Percentiles rank a stretch among this genome's conserved stretches.
These are phyloP conservation scores for Yamadazyma conglobata DNA, from an alignment of 1,139 yeast species.

Conservation along the genomic window DNA sequence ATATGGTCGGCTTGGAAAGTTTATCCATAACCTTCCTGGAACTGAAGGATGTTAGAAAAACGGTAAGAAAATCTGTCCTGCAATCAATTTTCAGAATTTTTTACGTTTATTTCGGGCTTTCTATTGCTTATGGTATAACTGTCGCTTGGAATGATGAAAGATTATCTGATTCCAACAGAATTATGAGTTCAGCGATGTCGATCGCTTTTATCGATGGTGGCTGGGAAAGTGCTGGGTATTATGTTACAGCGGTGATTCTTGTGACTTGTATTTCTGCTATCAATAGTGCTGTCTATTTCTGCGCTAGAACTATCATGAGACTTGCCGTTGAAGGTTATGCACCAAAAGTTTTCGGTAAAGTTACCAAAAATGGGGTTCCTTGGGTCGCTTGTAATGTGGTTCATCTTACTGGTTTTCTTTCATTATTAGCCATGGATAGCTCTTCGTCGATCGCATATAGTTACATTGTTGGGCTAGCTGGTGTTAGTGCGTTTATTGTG, in stretches of 20 bases:
- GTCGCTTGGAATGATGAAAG: slow-evolving; percentile 37
- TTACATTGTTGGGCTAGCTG: slow-evolving; percentile 42
- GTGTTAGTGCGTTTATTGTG: slow-evolving; percentile 38
- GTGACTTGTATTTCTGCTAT: slow-evolving; percentile 42
- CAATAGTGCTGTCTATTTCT: slow-evolving; percentile 42
- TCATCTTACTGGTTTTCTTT: slow-evolving; percentile 34
- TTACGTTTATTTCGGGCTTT: slow-evolving; percentile 38
- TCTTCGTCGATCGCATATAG: slow-evolving; percentile 39
- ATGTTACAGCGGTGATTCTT: slow-evolving; percentile 39
- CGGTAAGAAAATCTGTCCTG: slow-evolving; percentile 55
- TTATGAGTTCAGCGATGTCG: slow-evolving; percentile 61
- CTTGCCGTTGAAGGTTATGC: slow-evolving; percentile 38
- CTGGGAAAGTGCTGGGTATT: slow-evolving; percentile 38
- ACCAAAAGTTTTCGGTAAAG: slow-evolving; percentile 33
- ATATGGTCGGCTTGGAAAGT: slow-evolving; percentile 65
- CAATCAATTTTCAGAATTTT: slow-evolving; percentile 40
- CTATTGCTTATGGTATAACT: slow-evolving; percentile 38
- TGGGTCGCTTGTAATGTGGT: slow-evolving; percentile 38
- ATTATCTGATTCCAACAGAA: slow-evolving; percentile 29
- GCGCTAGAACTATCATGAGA: slow-evolving; percentile 37
- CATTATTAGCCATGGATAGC: slow-evolving; percentile 23
- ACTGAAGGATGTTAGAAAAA: slow-evolving; percentile 52
- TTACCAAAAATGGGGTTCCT: slow-evolving; percentile 34
- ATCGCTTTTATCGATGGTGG: slow-evolving; percentile 53
- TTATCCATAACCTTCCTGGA: slow-evolving; percentile 69